Percentiles rank a stretch among this genome's conserved stretches.
Evolutionary conservation across 2,329 filamentous ascomycete genomes (phyloP).

Genomic region (Fusarium sambucinum): DNA sequence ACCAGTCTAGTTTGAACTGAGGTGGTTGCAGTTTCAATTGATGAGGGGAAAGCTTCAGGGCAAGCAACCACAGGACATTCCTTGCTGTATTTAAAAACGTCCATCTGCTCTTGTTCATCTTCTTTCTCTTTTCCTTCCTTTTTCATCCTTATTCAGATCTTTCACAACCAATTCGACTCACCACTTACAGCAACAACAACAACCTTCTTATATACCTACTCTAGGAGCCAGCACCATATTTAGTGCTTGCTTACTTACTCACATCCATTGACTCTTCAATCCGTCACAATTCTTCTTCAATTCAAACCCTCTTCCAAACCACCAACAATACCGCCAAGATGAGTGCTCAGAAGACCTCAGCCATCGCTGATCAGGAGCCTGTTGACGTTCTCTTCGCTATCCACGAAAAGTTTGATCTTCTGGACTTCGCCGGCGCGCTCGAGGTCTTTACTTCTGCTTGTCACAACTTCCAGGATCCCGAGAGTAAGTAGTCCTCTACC

Average conservation of each 20-base stretch:
- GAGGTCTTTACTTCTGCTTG: conserved; percentile 64
- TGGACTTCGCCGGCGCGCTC: conserved; percentile 69
- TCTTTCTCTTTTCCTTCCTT: conserved; percentile 41
- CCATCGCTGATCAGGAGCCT: conserved; percentile 68
- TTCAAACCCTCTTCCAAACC: conserved; percentile 40
- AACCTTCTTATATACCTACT: neutral
- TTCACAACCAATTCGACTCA: conserved; percentile 36
- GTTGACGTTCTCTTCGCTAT: conserved; percentile 71
- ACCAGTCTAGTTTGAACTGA: conserved; percentile 19
- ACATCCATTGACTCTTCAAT: conserved; percentile 22
- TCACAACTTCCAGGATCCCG: conserved; percentile 65
- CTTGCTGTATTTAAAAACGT: conserved; percentile 44
- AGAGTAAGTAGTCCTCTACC: conserved; percentile 55
- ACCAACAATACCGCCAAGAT: conserved; percentile 60
- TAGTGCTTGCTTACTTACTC: conserved; percentile 34
- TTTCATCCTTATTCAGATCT: conserved; percentile 43
- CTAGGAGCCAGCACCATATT: conserved; percentile 28
- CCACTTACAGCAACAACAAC: conserved; percentile 19
- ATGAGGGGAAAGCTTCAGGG: conserved; percentile 38
- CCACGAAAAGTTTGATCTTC: conserved; percentile 69
- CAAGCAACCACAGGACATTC: conserved; percentile 34
- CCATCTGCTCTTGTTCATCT: conserved; percentile 41
- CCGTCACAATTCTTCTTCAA: conserved; percentile 37
- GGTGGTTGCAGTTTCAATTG: conserved; percentile 40
- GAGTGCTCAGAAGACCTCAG: conserved; percentile 68